A percentile compares a stretch with the other conserved stretches of the same genome.
Conservation (phyloP, 2,329 filamentous ascomycete species). For the Alternaria viburni region DNA sequence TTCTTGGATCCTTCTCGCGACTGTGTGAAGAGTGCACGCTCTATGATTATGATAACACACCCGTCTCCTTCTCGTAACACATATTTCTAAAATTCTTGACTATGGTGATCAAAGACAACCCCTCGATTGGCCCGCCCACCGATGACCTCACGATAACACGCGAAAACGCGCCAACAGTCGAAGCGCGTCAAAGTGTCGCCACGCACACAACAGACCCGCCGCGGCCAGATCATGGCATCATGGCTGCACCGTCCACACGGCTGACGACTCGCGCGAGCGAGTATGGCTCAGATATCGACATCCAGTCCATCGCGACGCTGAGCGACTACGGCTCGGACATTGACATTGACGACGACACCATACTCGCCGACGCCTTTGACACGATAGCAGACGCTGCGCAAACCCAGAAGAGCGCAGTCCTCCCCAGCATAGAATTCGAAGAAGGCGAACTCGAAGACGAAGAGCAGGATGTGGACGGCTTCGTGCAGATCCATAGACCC, state of each 20-base stretch:
- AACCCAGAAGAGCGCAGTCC: slow-evolving; percentile 7
- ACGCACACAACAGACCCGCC: slow-evolving; percentile 6
- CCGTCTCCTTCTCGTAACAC: neutral
- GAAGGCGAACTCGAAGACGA: slow-evolving; percentile 27
- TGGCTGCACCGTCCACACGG: slow-evolving; percentile 25
- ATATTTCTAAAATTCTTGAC: neutral
- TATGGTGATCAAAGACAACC: neutral
- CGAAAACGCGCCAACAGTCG: slow-evolving; percentile 16
- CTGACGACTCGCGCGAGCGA: slow-evolving; percentile 53
- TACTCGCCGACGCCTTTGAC: slow-evolving; percentile 23
- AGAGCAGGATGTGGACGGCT: slow-evolving; percentile 48
- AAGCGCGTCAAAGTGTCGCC: slow-evolving; percentile 16
- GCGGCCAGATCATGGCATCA: slow-evolving; percentile 30
- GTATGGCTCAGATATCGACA: slow-evolving; percentile 68
- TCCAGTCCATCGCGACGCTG: slow-evolving; percentile 46
- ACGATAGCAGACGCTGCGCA: slow-evolving; percentile 7
- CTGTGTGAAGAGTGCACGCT: neutral
- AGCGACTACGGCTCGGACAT: slow-evolving; percentile 73
- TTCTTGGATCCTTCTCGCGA: neutral
- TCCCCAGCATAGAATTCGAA: slow-evolving; percentile 33
- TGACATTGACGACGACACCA: slow-evolving; percentile 63
- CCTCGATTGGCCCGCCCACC: slow-evolving; percentile 4
- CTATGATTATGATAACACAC: neutral
- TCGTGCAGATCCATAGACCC: slow-evolving; percentile 52
- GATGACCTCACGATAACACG: slow-evolving; percentile 25